These are phyloP conservation scores for Calonectria pauciramosa DNA, from an alignment of 2,329 filamentous ascomycete genomes.

Conservation along the genomic window DNA sequence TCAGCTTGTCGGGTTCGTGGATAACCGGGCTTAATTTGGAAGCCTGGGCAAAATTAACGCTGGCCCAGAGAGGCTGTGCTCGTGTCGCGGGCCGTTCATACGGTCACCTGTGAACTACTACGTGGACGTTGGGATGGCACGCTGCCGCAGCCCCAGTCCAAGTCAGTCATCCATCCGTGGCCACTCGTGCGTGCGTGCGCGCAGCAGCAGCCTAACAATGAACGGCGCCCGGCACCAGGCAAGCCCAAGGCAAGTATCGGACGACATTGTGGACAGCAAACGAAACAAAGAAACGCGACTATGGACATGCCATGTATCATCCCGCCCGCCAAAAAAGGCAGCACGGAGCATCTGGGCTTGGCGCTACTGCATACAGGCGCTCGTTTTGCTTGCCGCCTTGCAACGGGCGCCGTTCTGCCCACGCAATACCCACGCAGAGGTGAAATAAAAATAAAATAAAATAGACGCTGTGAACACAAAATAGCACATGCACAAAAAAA, in stretches of 20 bases:
- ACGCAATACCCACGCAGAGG: not conserved
- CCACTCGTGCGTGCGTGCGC: not conserved
- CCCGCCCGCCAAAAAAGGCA: not conserved
- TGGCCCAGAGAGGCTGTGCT: constrained; percentile 23
- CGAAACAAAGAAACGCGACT: constrained; percentile 15
- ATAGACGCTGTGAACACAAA: not conserved
- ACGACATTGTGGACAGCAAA: constrained; percentile 8
- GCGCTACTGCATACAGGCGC: constrained; percentile 5
- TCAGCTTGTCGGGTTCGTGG: constrained; percentile 1
- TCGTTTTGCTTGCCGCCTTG: constrained; percentile 17
- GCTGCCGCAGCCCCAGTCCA: not conserved
- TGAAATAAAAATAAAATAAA: not conserved
- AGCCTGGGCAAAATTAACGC: constrained; percentile 8
- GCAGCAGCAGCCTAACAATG: not conserved
- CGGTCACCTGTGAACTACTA: constrained; percentile 11
- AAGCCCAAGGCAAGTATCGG: constrained; percentile 6
- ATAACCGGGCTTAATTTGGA: not conserved
- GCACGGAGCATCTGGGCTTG: constrained; percentile 13
- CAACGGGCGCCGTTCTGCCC: not conserved
- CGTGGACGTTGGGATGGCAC: not conserved
- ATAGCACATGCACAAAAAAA: not conserved
- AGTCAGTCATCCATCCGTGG: not conserved
- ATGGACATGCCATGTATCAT: not conserved
- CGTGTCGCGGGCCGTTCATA: constrained; percentile 1
- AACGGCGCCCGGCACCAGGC: not conserved